Base-by-base conservation (phyloP, 768 basidiomycete species). In the Lactarius trivialis region DNA sequence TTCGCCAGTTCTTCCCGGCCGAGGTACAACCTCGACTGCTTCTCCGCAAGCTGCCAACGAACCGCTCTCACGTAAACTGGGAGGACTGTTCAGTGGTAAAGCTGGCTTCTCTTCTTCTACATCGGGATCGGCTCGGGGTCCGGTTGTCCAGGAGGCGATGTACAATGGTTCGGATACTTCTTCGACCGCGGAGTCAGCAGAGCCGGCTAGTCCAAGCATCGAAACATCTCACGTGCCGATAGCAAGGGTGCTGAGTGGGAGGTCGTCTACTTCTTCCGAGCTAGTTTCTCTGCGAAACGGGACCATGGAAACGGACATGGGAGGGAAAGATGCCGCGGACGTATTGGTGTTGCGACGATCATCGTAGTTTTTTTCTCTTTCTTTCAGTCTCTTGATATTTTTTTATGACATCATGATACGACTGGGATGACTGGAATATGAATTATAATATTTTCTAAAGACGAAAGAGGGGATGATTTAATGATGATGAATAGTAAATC, bases 21-120 rank as follows among this genome's bases (percentile, higher is more conserved):
- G 61, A 33, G 61, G 55, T 37, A n/a, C 39, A 45, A 19, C 57
- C 15, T 36, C 58, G 14, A 26, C 33, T 49, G 33, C 61, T 55
- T 59, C 61, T 49, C 61, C 58, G 15, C 30, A 48, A 30, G n/a
- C 52, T 21, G 45, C 61, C 17, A 39, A 12, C 8, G 65, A 67
- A 30, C 67, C 58, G 32, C 45, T 61, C 52, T 65, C 60, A 36
- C 79, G 80, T 68, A 90, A 88, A 74, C 68, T 91, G 49, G 86
- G 87, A 4, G 85, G 84, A 9, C 84, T 91, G 72, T 91, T 91
- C 70, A 76, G 80, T 60, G 77, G 84, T 32, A 77, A 85, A 62
- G 72, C 70, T 7, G 85, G 82, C 68, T 72, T 80, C 43, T 79
- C 84, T 19, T 85, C 83, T 15, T 73, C 73, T 0, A 70, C 73